Evolutionary conservation across 1,284 basidiomycete species (phyloP).

Genomic region (Gomphus bonarii): DNA sequence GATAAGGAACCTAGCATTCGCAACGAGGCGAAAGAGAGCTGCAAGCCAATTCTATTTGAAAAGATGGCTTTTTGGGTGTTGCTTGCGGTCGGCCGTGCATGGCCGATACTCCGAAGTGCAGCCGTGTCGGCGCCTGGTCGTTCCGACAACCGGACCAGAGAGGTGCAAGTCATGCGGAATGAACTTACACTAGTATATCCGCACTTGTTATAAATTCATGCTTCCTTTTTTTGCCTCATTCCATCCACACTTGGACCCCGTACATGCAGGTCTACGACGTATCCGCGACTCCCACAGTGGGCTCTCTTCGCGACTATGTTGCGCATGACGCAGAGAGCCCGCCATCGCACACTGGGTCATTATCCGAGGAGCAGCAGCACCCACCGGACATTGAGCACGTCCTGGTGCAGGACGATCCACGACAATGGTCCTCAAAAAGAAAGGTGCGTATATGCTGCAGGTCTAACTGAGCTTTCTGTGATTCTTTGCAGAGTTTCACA

Average conservation of each 20-base stretch:
- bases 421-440: conserved; percentile 55
- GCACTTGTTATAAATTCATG: not conserved
- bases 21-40: too few species aligned
- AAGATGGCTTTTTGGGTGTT: too few species aligned
- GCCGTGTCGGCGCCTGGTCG: not conserved
- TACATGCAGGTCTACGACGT: not conserved
- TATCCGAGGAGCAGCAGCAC: not conserved
- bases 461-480: not conserved
- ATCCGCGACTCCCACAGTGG: conserved; percentile 4
- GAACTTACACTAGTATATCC: too few species aligned
- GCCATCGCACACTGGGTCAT: conserved; percentile 8
- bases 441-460: conserved; percentile 38
- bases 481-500: conserved; percentile 33
- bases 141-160: not conserved
- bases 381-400: conserved; percentile 52
- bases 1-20: too few species aligned
- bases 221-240: not conserved
- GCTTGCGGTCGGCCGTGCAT: too few species aligned
- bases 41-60: too few species aligned
- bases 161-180: not conserved
- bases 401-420: conserved; percentile 67
- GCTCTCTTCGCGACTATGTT: not conserved
- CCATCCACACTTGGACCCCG: not conserved
- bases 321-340: conserved; percentile 3
- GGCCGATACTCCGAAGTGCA: not conserved